Conservation (phyloP, 2,329 filamentous ascomycete genomes). For the Aureobasidium namibiae region DNA sequence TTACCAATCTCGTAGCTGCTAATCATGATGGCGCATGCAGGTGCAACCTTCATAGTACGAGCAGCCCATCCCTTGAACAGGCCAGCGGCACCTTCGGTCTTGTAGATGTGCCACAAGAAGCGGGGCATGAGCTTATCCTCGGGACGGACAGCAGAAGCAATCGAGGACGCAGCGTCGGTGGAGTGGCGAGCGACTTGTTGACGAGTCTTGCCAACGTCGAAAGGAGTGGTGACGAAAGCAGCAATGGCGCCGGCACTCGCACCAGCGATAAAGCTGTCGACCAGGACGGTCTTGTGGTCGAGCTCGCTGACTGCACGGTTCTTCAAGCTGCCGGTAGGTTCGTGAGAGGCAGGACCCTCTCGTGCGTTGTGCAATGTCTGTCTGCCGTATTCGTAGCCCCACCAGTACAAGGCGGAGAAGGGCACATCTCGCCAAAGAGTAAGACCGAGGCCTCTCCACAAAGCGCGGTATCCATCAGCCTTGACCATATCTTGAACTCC, state of each 20-base stretch:
- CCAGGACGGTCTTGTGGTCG: slow-evolving; percentile 67
- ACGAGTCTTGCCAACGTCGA: slow-evolving; percentile 94
- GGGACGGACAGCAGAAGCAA: slow-evolving; percentile 42
- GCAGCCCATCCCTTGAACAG: slow-evolving; percentile 90
- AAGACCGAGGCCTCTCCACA: slow-evolving; percentile 85
- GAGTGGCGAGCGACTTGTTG: slow-evolving; percentile 71
- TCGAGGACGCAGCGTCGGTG: slow-evolving; percentile 29
- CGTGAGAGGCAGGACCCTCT: slow-evolving; percentile 19
- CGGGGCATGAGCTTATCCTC: slow-evolving; percentile 72
- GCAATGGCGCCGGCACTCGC: slow-evolving; percentile 76
- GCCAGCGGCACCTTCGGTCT: slow-evolving; percentile 69
- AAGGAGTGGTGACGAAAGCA: slow-evolving; percentile 84
- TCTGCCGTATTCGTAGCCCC: slow-evolving; percentile 84
- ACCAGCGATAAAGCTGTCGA: slow-evolving; percentile 84
- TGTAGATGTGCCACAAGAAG: slow-evolving; percentile 86
- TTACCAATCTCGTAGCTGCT: slow-evolving; percentile 96
- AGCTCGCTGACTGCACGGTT: slow-evolving; percentile 54
- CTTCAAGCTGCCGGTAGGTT: slow-evolving; percentile 19
- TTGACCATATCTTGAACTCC: slow-evolving; percentile 74
- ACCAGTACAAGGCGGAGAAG: slow-evolving; percentile 97
- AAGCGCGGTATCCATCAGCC: slow-evolving; percentile 64
- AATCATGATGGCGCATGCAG: slow-evolving; percentile 98
- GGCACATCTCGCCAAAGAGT: slow-evolving; percentile 96
- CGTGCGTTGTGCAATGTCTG: slow-evolving; percentile 62
- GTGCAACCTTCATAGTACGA: slow-evolving; percentile 85